Conservation (phyloP, 495 filamentous ascomycete species). For the Sabuloglossum arenarium region DNA sequence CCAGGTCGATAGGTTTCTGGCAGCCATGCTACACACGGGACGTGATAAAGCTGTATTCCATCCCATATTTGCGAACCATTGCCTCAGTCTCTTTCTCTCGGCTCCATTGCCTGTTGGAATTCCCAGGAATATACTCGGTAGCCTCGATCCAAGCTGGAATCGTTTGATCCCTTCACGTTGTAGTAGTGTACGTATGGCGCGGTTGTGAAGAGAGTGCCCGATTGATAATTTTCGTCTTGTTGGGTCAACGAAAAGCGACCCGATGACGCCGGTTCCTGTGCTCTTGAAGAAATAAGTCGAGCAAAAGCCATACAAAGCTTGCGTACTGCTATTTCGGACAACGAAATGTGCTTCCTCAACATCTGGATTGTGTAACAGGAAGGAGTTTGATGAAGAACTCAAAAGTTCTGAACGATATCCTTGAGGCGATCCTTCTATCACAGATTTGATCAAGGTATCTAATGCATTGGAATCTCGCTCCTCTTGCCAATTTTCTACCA, state of each 20-base stretch:
- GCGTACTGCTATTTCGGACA: constrained; percentile 76
- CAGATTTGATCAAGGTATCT: constrained; percentile 39
- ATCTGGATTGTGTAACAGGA: constrained; percentile 43
- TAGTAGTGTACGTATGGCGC: constrained; percentile 52
- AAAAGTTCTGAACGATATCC: constrained; percentile 36
- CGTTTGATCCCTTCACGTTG: constrained; percentile 46
- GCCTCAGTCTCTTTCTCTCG: constrained; percentile 26
- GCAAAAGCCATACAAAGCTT: constrained; percentile 73
- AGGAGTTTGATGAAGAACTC: constrained; percentile 50
- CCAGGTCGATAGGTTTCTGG: constrained; percentile 51
- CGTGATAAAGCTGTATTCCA: constrained; percentile 45
- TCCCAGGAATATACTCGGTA: constrained; percentile 61
- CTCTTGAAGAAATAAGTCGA: constrained; percentile 61
- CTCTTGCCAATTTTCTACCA: constrained; percentile 66
- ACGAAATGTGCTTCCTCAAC: constrained; percentile 71
- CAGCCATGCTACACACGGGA: constrained; percentile 41
- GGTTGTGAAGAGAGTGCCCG: constrained; percentile 62
- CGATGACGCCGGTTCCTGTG: constrained; percentile 52
- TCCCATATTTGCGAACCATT: constrained; percentile 47
- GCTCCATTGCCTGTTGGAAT: constrained; percentile 38
- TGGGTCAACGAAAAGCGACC: constrained; percentile 67
- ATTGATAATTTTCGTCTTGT: constrained; percentile 66
- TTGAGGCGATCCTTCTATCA: constrained; percentile 35
- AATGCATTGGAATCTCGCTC: constrained; percentile 52
- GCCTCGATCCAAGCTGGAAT: constrained; percentile 56